Evolutionary conservation across 1,284 basidiomycete genomes (phyloP).

Genomic region (Rhodotorula sp.): DNA sequence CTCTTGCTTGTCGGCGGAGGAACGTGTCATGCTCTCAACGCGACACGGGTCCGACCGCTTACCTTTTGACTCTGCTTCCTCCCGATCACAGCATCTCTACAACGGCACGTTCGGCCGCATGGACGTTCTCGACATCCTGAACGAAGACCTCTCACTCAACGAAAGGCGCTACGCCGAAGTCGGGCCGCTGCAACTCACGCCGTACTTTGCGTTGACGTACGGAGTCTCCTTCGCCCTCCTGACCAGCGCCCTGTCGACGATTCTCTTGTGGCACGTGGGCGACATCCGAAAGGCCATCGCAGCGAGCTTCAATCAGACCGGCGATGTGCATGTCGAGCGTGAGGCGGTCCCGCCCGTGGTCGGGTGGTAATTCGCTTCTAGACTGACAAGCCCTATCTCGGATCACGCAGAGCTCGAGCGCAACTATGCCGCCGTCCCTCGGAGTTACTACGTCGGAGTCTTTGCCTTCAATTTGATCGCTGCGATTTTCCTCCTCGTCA

Average conservation of each 20-base stretch:
- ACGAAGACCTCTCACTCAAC: slow-evolving; percentile 38
- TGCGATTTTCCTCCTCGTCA: slow-evolving; percentile 47
- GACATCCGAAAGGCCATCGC: slow-evolving; percentile 49
- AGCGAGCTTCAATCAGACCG: slow-evolving; percentile 6
- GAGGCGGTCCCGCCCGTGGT: neutral
- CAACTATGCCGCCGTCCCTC: slow-evolving; percentile 19
- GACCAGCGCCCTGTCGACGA: slow-evolving; percentile 50
- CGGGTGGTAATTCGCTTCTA: neutral
- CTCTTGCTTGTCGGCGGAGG: too few species aligned
- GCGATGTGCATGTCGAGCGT: slow-evolving; percentile 43
- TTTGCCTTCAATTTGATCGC: slow-evolving; percentile 46
- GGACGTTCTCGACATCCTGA: slow-evolving; percentile 44
- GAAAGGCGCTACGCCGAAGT: slow-evolving; percentile 41
- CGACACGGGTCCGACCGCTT: neutral
- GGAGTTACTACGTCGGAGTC: slow-evolving; percentile 23
- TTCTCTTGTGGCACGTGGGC: slow-evolving; percentile 51
- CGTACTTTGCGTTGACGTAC: slow-evolving; percentile 52
- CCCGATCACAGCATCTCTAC: slow-evolving; percentile 44
- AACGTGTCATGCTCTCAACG: neutral
- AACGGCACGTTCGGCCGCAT: slow-evolving; percentile 43
- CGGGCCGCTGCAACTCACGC: slow-evolving; percentile 49
- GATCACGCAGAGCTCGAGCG: slow-evolving; percentile 42
- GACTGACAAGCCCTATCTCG: neutral
- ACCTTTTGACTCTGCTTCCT: too few species aligned
- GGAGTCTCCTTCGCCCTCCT: slow-evolving; percentile 52